Evolutionary conservation across 164 flowering plant genomes (phyloP), one percentile per base, ranked within the genome.

Genomic region (Annona cherimola): DNA sequence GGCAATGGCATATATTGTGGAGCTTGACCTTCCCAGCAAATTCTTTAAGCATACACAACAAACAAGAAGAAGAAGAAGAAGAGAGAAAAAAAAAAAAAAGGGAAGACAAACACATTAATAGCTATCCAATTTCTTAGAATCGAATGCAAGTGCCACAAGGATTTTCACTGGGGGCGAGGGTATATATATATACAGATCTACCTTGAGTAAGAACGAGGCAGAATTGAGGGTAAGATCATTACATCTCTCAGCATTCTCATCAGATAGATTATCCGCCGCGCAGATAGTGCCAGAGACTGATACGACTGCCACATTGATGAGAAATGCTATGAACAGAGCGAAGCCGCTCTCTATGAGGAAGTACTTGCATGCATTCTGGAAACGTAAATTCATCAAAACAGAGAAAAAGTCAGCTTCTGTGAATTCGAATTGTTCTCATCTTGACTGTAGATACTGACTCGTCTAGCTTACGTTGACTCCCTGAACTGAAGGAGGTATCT

Each of bases 141-240:
- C 14, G 57, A 50, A 50, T 50, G 9, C 57, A 50, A 50, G 57
- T 50, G 57, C 9, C 9, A 50, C 14, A 50, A 50, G 9, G 9
- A 2, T 9, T 9, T 50, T 50, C 57, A 50, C 9, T 9, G 57
- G 14, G 57, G 35, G 57, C 2, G 57, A 50, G 11, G 12, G 9
- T 11, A 50, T 40, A 16, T 5, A 16, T 5, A 12, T 64, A 9
- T 35, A 14, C 41, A 39, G 67, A 12, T 44, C 44, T 44, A 92
- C 98, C 94, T 89, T 66, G 57, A 93, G 90, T 39, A 94, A 90
- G 76, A 92, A 89, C 26, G 96, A 85, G 41, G 98, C 98, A 2
- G 88, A 83, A 69, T 86, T 79, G 42, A 94, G 95, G 1, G 84
- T 86, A 20, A 94, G 77, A 75, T 90, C 83, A 12, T 67, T 73